A percentile compares a stretch with the other conserved stretches of the same genome.
Conservation (phyloP, 1,139 yeast species). For the Saccharomyces hybrid region DNA sequence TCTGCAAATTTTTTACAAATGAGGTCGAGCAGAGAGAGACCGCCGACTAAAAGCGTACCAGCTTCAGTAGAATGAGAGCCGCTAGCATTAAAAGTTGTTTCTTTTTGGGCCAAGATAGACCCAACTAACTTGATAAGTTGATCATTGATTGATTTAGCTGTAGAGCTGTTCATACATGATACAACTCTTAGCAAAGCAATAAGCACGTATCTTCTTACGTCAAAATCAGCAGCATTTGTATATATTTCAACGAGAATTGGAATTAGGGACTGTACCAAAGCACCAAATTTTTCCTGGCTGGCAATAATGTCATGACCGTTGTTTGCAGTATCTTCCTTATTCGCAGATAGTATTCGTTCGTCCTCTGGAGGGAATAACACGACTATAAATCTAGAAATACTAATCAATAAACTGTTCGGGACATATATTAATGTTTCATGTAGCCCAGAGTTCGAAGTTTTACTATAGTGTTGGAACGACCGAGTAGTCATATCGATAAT, state of each 20-base stretch:
- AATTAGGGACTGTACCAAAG: constrained; percentile 47
- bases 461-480: constrained; percentile 21
- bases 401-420: constrained; percentile 56
- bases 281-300: constrained; percentile 31
- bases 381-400: constrained; percentile 51
- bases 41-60: constrained; percentile 44
- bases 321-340: constrained; percentile 2
- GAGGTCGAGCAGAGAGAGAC: constrained; percentile 47
- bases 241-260: constrained; percentile 62
- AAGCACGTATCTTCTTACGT: constrained; percentile 54
- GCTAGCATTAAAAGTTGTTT: constrained; percentile 25
- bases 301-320: constrained; percentile 11
- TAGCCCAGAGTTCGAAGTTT: constrained; percentile 15
- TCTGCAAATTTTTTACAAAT: constrained; percentile 24
- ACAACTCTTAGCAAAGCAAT: constrained; percentile 49
- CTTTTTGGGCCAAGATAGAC: constrained; percentile 62
- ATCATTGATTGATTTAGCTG: constrained; percentile 19
- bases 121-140: constrained; percentile 48
- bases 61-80: constrained; percentile 27
- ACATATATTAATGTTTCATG: constrained; percentile 65
- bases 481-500: constrained; percentile 13
- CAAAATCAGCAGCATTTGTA: constrained; percentile 66
- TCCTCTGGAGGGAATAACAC: constrained; percentile 46
- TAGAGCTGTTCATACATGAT: constrained; percentile 19
- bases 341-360: constrained; percentile 24